A percentile compares a stretch with the other conserved stretches of the same genome.
Conservation (phyloP, 257 asterid genomes). For the Ilex aquifolium region DNA sequence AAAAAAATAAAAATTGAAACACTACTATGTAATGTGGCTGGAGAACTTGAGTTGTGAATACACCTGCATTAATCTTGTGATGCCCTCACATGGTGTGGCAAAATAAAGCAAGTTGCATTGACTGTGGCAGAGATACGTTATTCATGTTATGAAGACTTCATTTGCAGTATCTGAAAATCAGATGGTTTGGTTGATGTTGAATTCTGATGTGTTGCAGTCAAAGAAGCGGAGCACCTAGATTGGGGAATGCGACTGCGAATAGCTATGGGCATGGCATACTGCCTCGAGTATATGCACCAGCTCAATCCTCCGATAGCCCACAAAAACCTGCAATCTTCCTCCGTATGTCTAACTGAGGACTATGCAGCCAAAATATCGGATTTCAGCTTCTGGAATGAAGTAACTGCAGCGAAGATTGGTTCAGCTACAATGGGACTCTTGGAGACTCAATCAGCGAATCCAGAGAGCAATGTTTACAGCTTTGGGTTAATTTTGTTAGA, state of each 20-base stretch:
- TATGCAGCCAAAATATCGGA: conserved; percentile 64
- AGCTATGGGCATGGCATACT: conserved; percentile 19
- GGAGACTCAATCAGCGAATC: conserved; percentile 41
- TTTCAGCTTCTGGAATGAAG: conserved; percentile 42
- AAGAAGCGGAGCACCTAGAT: conserved; percentile 17
- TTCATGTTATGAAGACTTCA: too few species aligned
- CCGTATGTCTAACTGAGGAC: conserved; percentile 81
- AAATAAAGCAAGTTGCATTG: too few species aligned
- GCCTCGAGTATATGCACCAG: conserved; percentile 18
- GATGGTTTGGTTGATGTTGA: background rate
- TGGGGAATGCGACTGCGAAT: conserved; percentile 16
- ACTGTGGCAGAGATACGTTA: too few species aligned
- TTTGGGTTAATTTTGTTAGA: conserved; percentile 76
- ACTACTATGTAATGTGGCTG: too few species aligned
- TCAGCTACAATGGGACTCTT: conserved; percentile 38
- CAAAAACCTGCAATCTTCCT: conserved; percentile 58
- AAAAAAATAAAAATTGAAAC: too few species aligned
- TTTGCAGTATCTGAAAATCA: background rate
- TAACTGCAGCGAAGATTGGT: conserved; percentile 41
- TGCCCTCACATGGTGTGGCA: too few species aligned
- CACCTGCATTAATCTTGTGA: too few species aligned
- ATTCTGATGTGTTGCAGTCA: conserved; percentile 2
- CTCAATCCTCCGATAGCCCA: conserved; percentile 34
- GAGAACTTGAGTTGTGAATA: too few species aligned
- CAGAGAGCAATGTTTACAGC: conserved; percentile 47